Evolutionary conservation across 2,329 filamentous ascomycete species (phyloP), one percentile per base, ranked within the genome.

Genomic region (Sphaceloma murrayae): DNA sequence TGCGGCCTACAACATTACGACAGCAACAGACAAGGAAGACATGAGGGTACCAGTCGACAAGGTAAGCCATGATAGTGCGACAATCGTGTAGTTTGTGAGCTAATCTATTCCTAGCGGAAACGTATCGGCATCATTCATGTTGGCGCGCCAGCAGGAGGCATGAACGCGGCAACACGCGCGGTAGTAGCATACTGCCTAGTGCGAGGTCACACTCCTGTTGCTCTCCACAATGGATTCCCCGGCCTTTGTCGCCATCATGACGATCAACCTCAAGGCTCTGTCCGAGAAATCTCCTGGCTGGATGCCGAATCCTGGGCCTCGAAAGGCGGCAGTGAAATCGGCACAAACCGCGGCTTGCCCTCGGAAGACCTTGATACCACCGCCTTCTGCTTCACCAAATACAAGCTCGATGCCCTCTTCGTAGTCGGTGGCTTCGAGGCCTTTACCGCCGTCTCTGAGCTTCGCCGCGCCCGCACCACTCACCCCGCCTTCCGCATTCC

Each of bases 261-360:
- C 22, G 89, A 96, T 59, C 70, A 79, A 56, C 88, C 88, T 0
- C 48, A 85, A 1, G 82, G 87, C 29, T 78, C 91, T 2, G 88
- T 98, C 6, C 81, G 88, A 22, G 76, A 83, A 29, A 84, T 96
- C 48, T 71, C 81, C 53, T 98, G 91, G 91, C 75, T 96, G 14
- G 91, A 96, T 59, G 87, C 93, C 4, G 89, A 96, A 60, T 73
- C 78, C 49, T 98, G 91, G 91, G 87, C 89, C 10, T 94, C 87
- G 66, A 89, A 87, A 66, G 91, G 91, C 60, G 91, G 91, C 49
- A 96, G 88, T 2, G 91, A 98, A 62, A 96, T 98, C 57, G 91
- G 91, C 54, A 98, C 89, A 18, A 98, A 98, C 71, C 84, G 91
- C 56, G 87, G 87, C 57, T 76, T 96, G 22, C 91, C 91, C 4